Conservation (phyloP, 106 monocot genomes). For the Acanthochlamys bracteata region DNA sequence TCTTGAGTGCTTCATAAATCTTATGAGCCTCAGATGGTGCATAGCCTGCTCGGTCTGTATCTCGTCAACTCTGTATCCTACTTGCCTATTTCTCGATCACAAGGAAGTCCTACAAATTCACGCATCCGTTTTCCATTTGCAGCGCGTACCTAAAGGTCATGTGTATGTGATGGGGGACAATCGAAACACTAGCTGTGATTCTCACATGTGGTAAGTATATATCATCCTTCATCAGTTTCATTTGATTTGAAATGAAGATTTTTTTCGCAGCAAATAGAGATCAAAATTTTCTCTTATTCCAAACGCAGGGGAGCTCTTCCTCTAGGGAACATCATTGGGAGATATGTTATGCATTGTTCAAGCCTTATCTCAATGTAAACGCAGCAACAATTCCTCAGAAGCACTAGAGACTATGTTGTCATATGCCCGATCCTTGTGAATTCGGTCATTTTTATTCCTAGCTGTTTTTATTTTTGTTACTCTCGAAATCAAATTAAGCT, state of each 20-base stretch:
- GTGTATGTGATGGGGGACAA: slow-evolving; percentile 21
- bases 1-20: slow-evolving; percentile 10
- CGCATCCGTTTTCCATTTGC: not conserved
- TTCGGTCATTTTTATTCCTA: no score
- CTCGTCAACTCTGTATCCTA: not conserved
- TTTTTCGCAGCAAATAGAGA: no score
- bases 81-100: not conserved
- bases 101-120: not conserved
- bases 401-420: no score
- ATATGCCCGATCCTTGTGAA: no score
- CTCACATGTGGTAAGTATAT: slow-evolving; percentile 13
- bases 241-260: not conserved
- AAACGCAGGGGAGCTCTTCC: slow-evolving; percentile 8
- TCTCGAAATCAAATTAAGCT: no score
- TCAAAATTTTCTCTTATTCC: not conserved
- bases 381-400: no score
- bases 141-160: slow-evolving; percentile 17
- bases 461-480: no score
- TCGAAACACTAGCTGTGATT: slow-evolving; percentile 19
- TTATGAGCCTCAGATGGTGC: slow-evolving; percentile 19
- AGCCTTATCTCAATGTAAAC: not conserved
- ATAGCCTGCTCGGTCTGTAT: slow-evolving; percentile 12
- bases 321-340: slow-evolving; percentile 5
- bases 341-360: slow-evolving; percentile 8
- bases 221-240: not conserved